phyloP scores from a whole-genome alignment of 192 early-diverging fungal species.

The Lunasporangiospora selenospora region DNA sequence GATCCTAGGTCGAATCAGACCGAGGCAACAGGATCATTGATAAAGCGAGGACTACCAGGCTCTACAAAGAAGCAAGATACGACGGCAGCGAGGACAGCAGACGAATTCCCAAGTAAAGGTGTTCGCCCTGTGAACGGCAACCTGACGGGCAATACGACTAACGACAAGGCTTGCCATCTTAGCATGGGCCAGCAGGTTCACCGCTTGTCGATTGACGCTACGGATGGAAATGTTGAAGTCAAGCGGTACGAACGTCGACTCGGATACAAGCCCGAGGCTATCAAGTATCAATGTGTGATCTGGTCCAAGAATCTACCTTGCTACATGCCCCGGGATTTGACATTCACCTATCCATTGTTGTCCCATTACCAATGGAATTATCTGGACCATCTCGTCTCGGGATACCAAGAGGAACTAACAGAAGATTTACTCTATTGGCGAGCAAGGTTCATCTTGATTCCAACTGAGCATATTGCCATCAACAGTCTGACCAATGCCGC shows the following conservation, averaged over 20 bases:
- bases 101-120: conserved; percentile 40
- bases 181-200: conserved; percentile 95
- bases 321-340: conserved; percentile 64
- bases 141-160: conserved; percentile 4
- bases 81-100: not conserved
- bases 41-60: not conserved
- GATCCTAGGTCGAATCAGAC: not conserved
- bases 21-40: not conserved
- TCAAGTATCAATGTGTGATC: conserved; percentile 81
- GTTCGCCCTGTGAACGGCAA: not conserved
- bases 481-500: conserved; percentile 59
- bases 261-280: conserved; percentile 59
- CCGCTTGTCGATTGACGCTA: conserved; percentile 72
- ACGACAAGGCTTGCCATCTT: conserved; percentile 67
- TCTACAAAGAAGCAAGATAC: conserved; percentile 8
- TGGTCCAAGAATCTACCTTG: conserved; percentile 79
- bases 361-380: conserved; percentile 93
- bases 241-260: conserved; percentile 82
- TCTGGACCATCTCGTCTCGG: conserved; percentile 89
- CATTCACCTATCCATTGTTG: conserved; percentile 79
- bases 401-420: conserved; percentile 81
- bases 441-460: conserved; percentile 89
- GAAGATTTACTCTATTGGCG: conserved; percentile 87
- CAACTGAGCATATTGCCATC: conserved; percentile 67
- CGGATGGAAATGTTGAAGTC: conserved; percentile 77